Evolutionary conservation across 1,284 basidiomycete species (phyloP).

Genomic region (Malassezia pachydermatis): DNA sequence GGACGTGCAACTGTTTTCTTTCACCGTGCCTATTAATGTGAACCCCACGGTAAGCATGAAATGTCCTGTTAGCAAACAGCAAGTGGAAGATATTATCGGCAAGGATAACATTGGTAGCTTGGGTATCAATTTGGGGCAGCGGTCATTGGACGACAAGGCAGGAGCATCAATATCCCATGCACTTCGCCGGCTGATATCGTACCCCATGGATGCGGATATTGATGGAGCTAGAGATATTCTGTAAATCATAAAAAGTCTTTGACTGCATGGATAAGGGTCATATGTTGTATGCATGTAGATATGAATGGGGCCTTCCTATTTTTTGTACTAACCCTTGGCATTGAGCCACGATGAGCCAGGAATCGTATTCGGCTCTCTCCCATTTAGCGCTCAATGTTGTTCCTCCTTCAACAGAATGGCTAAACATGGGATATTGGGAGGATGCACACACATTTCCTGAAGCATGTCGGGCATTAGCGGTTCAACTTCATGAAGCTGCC

Average conservation of each 20-base stretch:
- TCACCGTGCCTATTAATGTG: conserved; percentile 11
- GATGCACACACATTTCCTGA: conserved; percentile 14
- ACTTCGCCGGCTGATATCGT: no score
- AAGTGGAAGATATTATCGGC: conserved; percentile 5
- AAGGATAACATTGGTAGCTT: not conserved
- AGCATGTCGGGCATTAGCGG: conserved; percentile 21
- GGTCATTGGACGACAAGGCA: no score
- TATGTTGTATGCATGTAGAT: no score
- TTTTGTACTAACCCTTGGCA: not conserved
- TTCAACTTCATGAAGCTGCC: conserved; percentile 24
- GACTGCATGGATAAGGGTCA: no score
- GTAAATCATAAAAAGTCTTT: no score
- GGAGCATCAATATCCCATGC: no score
- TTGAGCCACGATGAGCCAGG: not conserved
- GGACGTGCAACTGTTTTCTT: conserved; percentile 4
- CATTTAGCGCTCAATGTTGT: conserved; percentile 15
- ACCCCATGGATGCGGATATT: no score
- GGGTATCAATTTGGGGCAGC: not conserved
- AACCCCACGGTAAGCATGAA: conserved; percentile 1
- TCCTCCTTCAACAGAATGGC: conserved; percentile 28
- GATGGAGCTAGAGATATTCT: no score
- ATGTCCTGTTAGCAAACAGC: conserved; percentile 10
- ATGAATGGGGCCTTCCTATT: not conserved
- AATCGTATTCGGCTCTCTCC: conserved; percentile 12
- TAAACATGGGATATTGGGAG: conserved; percentile 38